Conservation (phyloP, 768 basidiomycete genomes). For the Sarcodon aspratus region DNA sequence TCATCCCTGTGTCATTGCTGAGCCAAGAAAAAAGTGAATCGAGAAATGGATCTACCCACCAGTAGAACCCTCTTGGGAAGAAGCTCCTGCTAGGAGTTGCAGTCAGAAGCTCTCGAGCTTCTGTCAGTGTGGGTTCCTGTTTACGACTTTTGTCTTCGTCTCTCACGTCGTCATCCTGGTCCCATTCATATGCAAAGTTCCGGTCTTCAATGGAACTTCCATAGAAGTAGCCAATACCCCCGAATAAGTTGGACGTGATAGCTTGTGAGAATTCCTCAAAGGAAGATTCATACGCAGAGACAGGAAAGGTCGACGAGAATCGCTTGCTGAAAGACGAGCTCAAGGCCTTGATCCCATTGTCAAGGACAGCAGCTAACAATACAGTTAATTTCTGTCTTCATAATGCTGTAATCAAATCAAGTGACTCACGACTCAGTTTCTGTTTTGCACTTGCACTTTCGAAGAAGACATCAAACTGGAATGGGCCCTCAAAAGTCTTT, state of each 20-base stretch:
- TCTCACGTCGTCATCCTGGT: slow-evolving; percentile 53
- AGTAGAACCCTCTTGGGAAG: slow-evolving; percentile 97
- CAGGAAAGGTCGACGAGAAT: slow-evolving; percentile 63
- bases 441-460: slow-evolving; percentile 64
- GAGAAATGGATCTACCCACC: slow-evolving; percentile 32
- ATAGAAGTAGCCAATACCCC: slow-evolving; percentile 93
- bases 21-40: slow-evolving; percentile 5
- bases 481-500: slow-evolving; percentile 73
- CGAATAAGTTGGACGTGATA: slow-evolving; percentile 84
- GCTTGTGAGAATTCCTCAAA: slow-evolving; percentile 69
- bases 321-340: slow-evolving; percentile 47
- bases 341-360: slow-evolving; percentile 60
- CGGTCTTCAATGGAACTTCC: slow-evolving; percentile 81
- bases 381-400: not conserved
- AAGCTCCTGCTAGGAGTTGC: slow-evolving; percentile 95
- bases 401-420: not conserved
- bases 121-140: slow-evolving; percentile 56
- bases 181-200: slow-evolving; percentile 85
- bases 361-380: slow-evolving; percentile 45
- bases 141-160: slow-evolving; percentile 24
- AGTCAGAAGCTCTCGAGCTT: slow-evolving; percentile 69
- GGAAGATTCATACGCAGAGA: slow-evolving; percentile 39
- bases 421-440: slow-evolving; percentile 46
- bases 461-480: slow-evolving; percentile 85
- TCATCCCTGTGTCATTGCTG: slow-evolving; percentile 60